These are phyloP conservation scores for Lagenidium giganteum DNA, from an alignment of 352 stramenopile species.

Conservation along the genomic window DNA sequence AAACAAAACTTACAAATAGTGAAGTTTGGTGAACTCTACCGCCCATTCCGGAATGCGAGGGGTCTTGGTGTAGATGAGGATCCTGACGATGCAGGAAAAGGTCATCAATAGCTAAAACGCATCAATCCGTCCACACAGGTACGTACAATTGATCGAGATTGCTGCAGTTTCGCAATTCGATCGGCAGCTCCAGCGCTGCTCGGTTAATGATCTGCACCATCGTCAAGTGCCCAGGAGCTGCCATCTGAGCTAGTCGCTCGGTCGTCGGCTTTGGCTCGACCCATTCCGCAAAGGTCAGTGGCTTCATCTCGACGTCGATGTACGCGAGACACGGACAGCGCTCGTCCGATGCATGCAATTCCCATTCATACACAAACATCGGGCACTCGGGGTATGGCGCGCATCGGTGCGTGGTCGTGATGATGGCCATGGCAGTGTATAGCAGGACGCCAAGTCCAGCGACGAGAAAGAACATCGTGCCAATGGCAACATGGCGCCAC, in stretches of 20 bases:
- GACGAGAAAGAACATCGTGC: no score
- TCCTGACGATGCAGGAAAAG: no score
- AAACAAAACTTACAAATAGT: constrained; percentile 3
- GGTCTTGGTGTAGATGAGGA: constrained; percentile 7
- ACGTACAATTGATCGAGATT: constrained; percentile 4
- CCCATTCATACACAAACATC: constrained; percentile 6
- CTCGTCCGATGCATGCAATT: not conserved
- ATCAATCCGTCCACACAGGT: no score
- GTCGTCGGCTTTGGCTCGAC: constrained; percentile 1
- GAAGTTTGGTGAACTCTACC: not conserved
- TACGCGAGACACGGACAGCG: constrained; percentile 3
- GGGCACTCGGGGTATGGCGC: constrained; percentile 3
- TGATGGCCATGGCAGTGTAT: constrained; percentile 7
- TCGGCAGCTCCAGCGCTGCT: not conserved
- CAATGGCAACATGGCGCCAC: no score
- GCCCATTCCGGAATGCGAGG: constrained; percentile 1
- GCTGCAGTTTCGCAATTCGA: not conserved
- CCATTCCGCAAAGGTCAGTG: constrained; percentile 1
- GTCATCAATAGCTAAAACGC: no score
- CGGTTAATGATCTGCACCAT: constrained; percentile 4
- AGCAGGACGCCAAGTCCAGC: no score
- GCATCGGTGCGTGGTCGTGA: constrained; percentile 1
- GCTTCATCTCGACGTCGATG: constrained; percentile 1
- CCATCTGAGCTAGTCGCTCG: not conserved
- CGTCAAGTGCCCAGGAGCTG: not conserved